A percentile compares a stretch with the other conserved stretches of the same genome.
phyloP scores from a whole-genome alignment of 1,284 basidiomycete genomes.

The Albatrellus sp. region DNA sequence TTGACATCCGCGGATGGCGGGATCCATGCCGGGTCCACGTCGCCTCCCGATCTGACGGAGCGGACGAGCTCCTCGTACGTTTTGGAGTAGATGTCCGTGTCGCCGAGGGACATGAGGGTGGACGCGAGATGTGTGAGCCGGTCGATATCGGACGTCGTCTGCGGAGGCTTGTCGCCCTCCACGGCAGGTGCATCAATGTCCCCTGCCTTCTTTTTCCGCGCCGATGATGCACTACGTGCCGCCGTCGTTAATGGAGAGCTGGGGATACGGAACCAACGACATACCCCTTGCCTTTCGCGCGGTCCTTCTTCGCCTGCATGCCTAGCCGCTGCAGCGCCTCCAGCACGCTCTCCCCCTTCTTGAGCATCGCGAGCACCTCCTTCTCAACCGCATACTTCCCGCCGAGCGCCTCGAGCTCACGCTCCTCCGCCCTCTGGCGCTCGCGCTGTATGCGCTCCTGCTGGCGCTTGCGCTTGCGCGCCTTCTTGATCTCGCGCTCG shows the following conservation, averaged over 20 bases:
- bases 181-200: constrained; percentile 21
- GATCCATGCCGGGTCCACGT: constrained; percentile 55
- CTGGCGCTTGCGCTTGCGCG: constrained; percentile 55
- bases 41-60: constrained; percentile 55
- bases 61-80: constrained; percentile 77
- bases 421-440: constrained; percentile 61
- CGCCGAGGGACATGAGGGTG: constrained; percentile 70
- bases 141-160: constrained; percentile 48
- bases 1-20: constrained; percentile 65
- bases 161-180: constrained; percentile 30
- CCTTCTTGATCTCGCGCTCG: constrained; percentile 79
- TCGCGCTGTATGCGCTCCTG: constrained; percentile 63
- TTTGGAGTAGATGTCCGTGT: constrained; percentile 72
- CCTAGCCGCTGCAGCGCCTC: constrained; percentile 86
- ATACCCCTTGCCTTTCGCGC: constrained; percentile 28
- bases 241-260: not conserved
- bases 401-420: constrained; percentile 47
- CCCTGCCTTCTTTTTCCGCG: constrained; percentile 21
- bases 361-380: constrained; percentile 61
- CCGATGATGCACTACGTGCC: constrained; percentile 17
- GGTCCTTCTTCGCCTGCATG: constrained; percentile 49
- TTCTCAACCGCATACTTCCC: constrained; percentile 60
- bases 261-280: constrained; percentile 7
- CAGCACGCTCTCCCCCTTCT: constrained; percentile 84
- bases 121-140: constrained; percentile 73